Evolutionary conservation across 129 eudicot species (phyloP), one percentile per base, ranked within the genome.

Genomic region (Saposhnikovia divaricata): DNA sequence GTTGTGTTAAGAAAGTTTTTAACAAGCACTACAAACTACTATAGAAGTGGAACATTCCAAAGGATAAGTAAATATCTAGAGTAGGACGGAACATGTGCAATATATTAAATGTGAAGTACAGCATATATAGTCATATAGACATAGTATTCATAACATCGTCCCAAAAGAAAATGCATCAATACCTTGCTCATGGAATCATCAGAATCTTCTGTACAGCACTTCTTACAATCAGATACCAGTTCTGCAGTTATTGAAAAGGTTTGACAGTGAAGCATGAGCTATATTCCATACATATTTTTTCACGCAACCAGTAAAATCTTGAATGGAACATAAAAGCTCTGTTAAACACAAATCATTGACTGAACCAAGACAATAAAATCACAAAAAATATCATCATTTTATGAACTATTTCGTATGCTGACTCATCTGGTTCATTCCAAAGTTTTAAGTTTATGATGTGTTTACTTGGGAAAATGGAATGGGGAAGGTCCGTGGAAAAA

Each of bases 161-260:
- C 23, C 3, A 14, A 66, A 34, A 66, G 72, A 71, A 31, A 38
- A 6, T 71, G 43, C 45, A 43, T 28, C 25, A 27, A 51, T 87
- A 93, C 96, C 98, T 93, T 91, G 90, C 98, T 93, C 70, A 85
- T 91, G 48, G 94, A 88, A 82, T 93, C 98, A 85, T 93, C 93
- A 76, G 98, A 93, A 82, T 93, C 98, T 82, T 93, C 98, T 6
- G 90, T 83, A 71, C 98, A 93, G 46, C 98, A 93, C 82, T 86
- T 91, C 87, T 84, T 80, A 84, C 97, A 93, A 81, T 93, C 98
- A 74, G 98, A 91, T 10, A 93, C 91, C 74, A 93, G 81, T 76
- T 89, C 98, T 93, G 91, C 79, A 87, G 79, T 57, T 70, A 72
- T 72, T 50, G 7, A 68, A 83, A 53, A 45, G 42, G 34, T 25